phyloP scores from a whole-genome alignment of 768 basidiomycete genomes.

The Leucogyrophana mollusca region DNA sequence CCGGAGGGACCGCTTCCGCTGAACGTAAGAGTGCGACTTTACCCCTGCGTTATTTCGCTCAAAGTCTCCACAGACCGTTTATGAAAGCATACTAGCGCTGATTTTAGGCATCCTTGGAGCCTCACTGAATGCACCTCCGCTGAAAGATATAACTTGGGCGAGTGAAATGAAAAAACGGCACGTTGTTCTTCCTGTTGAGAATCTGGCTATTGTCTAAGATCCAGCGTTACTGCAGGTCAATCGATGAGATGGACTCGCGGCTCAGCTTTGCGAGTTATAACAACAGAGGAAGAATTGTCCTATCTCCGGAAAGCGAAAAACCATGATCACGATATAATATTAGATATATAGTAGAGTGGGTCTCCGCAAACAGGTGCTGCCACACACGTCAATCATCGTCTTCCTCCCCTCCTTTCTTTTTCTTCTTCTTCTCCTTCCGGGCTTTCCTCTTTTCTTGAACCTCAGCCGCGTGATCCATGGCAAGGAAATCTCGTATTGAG shows the following conservation, averaged over 20 bases:
- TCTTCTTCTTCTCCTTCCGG: conserved; percentile 74
- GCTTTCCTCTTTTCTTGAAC: conserved; percentile 67
- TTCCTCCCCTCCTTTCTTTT: conserved; percentile 28
- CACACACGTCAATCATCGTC: conserved; percentile 32
- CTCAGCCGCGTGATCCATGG: conserved; percentile 68
- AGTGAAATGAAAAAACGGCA: conserved; percentile 86
- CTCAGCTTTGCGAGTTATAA: conserved; percentile 61
- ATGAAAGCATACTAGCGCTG: conserved; percentile 65
- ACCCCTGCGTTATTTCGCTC: background rate
- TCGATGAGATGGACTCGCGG: conserved; percentile 76
- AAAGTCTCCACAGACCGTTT: conserved; percentile 51
- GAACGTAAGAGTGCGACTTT: conserved; percentile 52
- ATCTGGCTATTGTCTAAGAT: background rate
- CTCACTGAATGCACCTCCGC: conserved; percentile 59
- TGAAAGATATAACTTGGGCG: conserved; percentile 86
- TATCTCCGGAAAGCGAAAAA: conserved; percentile 4
- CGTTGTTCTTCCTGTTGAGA: conserved; percentile 20
- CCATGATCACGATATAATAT: conserved; percentile 4
- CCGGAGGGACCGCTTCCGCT: conserved; percentile 66
- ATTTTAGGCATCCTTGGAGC: conserved; percentile 73
- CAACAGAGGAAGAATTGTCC: conserved; percentile 47
- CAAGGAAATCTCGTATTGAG: conserved; percentile 80
- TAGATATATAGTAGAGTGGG: conserved; percentile 1
- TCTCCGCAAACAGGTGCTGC: too few species aligned
- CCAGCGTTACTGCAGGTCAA: conserved; percentile 44